Percentiles rank a stretch among this genome's conserved stretches.
Conservation (phyloP, 768 basidiomycete genomes). For the Russula olivacea region DNA sequence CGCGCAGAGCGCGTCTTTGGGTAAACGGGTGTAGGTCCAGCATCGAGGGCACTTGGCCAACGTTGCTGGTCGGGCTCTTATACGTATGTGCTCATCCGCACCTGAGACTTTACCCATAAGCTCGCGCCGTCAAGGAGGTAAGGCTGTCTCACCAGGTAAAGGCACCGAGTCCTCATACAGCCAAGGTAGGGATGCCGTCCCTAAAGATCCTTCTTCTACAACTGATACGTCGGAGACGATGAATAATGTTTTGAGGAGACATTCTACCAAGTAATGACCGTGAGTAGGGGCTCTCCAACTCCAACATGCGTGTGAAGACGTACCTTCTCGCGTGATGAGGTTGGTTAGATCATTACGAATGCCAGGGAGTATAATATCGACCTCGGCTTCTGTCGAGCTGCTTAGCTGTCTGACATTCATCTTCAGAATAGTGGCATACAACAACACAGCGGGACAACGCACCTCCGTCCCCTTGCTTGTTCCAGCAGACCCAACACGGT, state of each 20-base stretch:
- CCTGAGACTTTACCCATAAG: slow-evolving; percentile 18
- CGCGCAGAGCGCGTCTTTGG: slow-evolving; percentile 50
- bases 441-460: slow-evolving; percentile 24
- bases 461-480: slow-evolving; percentile 72
- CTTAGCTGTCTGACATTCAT: slow-evolving; percentile 49
- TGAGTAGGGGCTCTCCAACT: not conserved
- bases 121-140: not conserved
- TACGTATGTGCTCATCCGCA: slow-evolving; percentile 32
- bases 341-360: slow-evolving; percentile 27
- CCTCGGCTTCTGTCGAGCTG: slow-evolving; percentile 71
- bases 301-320: slow-evolving; percentile 3
- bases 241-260: slow-evolving; percentile 65
- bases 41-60: slow-evolving; percentile 81
- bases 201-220: slow-evolving; percentile 40
- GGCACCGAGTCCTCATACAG: slow-evolving; percentile 39
- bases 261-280: slow-evolving; percentile 39
- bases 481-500: slow-evolving; percentile 66
- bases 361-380: slow-evolving; percentile 55
- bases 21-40: slow-evolving; percentile 66
- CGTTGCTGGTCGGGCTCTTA: slow-evolving; percentile 59
- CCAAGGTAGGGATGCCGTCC: slow-evolving; percentile 44
- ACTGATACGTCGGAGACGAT: slow-evolving; percentile 70
- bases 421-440: slow-evolving; percentile 2
- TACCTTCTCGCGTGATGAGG: slow-evolving; percentile 42
- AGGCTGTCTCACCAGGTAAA: slow-evolving; percentile 40